Evolutionary conservation across 192 early-diverging fungal species (phyloP), one percentile per base, ranked within the genome.

Genomic region (Entomortierella beljakovae): DNA sequence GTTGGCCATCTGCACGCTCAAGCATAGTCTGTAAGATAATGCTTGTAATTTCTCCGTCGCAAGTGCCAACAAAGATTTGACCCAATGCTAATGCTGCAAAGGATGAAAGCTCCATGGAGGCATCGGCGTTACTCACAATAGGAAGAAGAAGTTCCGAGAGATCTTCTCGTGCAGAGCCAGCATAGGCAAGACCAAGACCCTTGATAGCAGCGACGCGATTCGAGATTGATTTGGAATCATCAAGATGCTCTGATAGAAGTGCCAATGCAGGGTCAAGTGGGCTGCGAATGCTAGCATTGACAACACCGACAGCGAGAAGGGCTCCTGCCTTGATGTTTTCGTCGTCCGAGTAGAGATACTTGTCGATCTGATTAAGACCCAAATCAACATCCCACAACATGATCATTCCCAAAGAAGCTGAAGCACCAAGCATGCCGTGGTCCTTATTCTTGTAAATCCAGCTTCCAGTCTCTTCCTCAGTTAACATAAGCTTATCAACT

Each of bases 391-490:
- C 95, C 98, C 98, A 99, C 63, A 99, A 83, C 67, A 94, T 83
- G 64, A 99, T 94, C 80, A 91, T 82, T 28, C 98, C 98, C 52
- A 99, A 72, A 1, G 98, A 99, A 16, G 98, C 98, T 22, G 95
- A 88, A 9, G 98, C 95, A 80, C 95, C 95, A 61, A 96, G 87
- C 96, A 97, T 98, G 83, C 92, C 94, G 61, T 95, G 88, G 46
- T 98, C 98, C 85, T 99, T 99, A 88, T 98, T 98, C 84, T 97
- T 98, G 88, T 93, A 97, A 65, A 98, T 96, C 97, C 98, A 98
- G 3, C 84, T 82, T 54, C 80, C 71, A 61, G 85, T 91, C 6
- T 91, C 90, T 34, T 93, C 92, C 33, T 92, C 90, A 29, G 88
- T 88, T 15, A 91, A 86, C 88, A 96, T 92, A 28, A 99, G 89